Conservation (phyloP, 345 rosid species). For the Corchorus capsularis region DNA sequence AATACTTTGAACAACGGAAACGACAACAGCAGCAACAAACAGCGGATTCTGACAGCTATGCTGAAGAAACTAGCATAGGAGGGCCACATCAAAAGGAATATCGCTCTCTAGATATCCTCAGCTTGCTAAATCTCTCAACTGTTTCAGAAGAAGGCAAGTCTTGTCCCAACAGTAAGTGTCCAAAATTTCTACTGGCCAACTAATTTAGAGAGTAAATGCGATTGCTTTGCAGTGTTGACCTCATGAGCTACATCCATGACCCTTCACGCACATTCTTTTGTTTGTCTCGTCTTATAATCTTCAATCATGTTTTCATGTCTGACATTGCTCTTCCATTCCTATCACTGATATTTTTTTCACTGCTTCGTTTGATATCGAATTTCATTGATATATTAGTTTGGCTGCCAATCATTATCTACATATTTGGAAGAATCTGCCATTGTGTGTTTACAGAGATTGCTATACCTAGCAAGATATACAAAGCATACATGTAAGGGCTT, state of each 20-base stretch:
- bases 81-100: slow-evolving; percentile 40
- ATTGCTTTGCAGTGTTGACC: background rate
- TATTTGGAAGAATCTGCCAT: slow-evolving; percentile 3
- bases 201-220: background rate
- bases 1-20: slow-evolving; percentile 85
- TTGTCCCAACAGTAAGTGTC: slow-evolving; percentile 40
- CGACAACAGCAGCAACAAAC: slow-evolving; percentile 48
- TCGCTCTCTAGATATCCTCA: slow-evolving; percentile 77
- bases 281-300: background rate
- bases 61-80: slow-evolving; percentile 29
- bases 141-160: slow-evolving; percentile 37
- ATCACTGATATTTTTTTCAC: background rate
- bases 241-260: background rate
- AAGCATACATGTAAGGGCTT: background rate
- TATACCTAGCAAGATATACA: background rate
- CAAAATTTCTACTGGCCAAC: slow-evolving; percentile 7
- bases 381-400: slow-evolving; percentile 14
- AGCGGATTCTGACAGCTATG: slow-evolving; percentile 37
- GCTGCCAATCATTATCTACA: background rate
- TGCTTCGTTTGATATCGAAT: background rate
- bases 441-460: background rate
- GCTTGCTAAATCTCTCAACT: slow-evolving; percentile 51
- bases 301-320: background rate
- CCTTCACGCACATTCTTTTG: background rate
- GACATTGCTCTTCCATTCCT: background rate